phyloP scores from a whole-genome alignment of 2,329 filamentous ascomycete species.

The Colletotrichum paranaense region DNA sequence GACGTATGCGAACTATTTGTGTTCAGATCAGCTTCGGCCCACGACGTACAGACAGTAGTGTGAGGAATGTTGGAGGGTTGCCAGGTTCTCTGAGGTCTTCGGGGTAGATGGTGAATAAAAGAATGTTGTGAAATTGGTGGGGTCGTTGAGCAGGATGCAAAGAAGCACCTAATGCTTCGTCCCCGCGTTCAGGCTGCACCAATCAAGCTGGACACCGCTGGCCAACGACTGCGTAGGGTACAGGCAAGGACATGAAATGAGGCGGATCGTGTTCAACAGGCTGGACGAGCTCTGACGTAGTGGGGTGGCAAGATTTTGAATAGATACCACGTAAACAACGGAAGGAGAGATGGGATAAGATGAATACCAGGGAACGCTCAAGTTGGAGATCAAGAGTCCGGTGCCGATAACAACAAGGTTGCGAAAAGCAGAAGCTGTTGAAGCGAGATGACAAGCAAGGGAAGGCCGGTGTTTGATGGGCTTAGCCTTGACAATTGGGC shows the following conservation, averaged over 20 bases:
- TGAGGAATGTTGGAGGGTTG: slow-evolving; percentile 17
- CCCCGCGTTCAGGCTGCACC: slow-evolving; percentile 15
- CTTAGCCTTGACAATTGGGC: background rate
- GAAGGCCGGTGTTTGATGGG: background rate
- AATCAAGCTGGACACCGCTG: slow-evolving; percentile 1
- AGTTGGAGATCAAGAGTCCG: background rate
- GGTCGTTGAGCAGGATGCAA: slow-evolving; percentile 19
- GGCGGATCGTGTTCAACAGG: background rate
- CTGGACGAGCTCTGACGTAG: slow-evolving; percentile 5
- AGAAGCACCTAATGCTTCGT: slow-evolving; percentile 9
- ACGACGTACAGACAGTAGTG: slow-evolving; percentile 48
- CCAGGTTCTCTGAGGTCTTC: slow-evolving; percentile 19
- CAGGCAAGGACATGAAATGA: background rate
- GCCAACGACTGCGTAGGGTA: background rate
- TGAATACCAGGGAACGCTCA: background rate
- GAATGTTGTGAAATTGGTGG: slow-evolving; percentile 35
- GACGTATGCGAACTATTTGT: slow-evolving; percentile 70
- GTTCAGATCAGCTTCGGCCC: slow-evolving; percentile 69
- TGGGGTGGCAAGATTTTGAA: slow-evolving; percentile 10
- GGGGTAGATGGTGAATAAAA: slow-evolving; percentile 23
- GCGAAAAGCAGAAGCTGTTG: background rate
- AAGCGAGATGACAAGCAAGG: background rate
- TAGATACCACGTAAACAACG: background rate
- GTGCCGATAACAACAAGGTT: background rate
- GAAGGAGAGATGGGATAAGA: background rate